Conservation (phyloP, 192 early-diverging fungal genomes). For the Blastocladiella britannica region DNA sequence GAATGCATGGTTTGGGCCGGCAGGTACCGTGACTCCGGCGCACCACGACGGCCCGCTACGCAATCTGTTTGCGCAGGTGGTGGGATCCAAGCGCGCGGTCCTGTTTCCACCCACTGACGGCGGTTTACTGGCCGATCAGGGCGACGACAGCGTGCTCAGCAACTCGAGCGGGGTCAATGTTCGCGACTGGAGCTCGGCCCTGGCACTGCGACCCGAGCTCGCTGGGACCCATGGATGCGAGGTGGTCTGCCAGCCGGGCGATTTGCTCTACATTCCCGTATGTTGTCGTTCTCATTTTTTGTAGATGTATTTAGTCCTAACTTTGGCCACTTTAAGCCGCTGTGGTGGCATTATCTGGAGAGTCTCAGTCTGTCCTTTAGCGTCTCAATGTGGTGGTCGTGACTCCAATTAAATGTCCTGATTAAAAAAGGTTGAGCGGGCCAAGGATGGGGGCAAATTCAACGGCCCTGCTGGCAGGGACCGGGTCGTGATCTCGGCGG, state of each 20-base stretch:
- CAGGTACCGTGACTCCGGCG: conserved; percentile 4
- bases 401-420: too few relatives aligned
- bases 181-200: neutral
- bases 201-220: neutral
- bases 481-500: too few relatives aligned
- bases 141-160: neutral
- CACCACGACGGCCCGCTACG: conserved; percentile 4
- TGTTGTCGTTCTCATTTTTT: neutral
- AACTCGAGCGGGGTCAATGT: neutral
- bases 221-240: neutral
- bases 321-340: neutral
- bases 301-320: neutral
- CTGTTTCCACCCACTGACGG: neutral
- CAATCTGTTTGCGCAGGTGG: conserved; percentile 8
- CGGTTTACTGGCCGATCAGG: neutral
- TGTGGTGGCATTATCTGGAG: neutral
- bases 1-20: conserved; percentile 6
- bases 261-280: neutral
- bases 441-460: too few relatives aligned
- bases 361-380: neutral
- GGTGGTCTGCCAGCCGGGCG: neutral
- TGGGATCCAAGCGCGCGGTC: conserved; percentile 2
- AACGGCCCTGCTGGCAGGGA: too few relatives aligned
- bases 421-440: too few relatives aligned
- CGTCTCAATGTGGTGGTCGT: neutral